A percentile compares a stretch with the other conserved stretches of the same genome.
Conservation (phyloP, 1,284 basidiomycete species). For the Amylostereum chailletii region DNA sequence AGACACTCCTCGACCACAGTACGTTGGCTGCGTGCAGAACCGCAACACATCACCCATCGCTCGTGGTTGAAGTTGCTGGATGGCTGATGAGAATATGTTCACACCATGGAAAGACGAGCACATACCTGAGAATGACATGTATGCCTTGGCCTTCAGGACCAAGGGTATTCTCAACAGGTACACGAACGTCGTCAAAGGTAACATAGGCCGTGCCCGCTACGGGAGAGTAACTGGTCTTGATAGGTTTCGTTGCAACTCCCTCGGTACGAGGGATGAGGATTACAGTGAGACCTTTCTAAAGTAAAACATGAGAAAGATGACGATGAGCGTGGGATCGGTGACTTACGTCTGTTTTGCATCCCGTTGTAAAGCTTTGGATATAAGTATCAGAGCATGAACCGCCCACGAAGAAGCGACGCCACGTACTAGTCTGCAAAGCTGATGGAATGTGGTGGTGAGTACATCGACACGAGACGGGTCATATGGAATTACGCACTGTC, state of each 20-base stretch:
- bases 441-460: neutral
- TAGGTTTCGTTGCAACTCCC: slow-evolving; percentile 77
- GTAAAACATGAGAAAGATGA: slow-evolving; percentile 7
- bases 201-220: slow-evolving; percentile 80
- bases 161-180: slow-evolving; percentile 81
- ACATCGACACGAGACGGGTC: neutral
- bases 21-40: slow-evolving; percentile 45
- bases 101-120: neutral
- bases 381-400: slow-evolving; percentile 14
- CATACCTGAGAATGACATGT: slow-evolving; percentile 57
- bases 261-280: slow-evolving; percentile 71
- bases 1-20: slow-evolving; percentile 63
- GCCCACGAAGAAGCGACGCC: neutral
- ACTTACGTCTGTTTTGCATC: slow-evolving; percentile 47
- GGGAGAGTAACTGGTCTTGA: slow-evolving; percentile 78
- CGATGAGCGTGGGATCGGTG: neutral
- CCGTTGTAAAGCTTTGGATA: slow-evolving; percentile 49
- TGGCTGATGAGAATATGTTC: too few relatives aligned
- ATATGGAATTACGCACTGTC: slow-evolving; percentile 34
- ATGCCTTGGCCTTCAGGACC: slow-evolving; percentile 80
- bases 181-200: slow-evolving; percentile 82
- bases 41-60: slow-evolving; percentile 66
- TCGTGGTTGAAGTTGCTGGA: slow-evolving; percentile 59
- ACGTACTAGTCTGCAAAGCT: slow-evolving; percentile 43
- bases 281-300: slow-evolving; percentile 74